Evolutionary conservation across 768 basidiomycete species (phyloP).

Genomic region (Mycena haematopus): DNA sequence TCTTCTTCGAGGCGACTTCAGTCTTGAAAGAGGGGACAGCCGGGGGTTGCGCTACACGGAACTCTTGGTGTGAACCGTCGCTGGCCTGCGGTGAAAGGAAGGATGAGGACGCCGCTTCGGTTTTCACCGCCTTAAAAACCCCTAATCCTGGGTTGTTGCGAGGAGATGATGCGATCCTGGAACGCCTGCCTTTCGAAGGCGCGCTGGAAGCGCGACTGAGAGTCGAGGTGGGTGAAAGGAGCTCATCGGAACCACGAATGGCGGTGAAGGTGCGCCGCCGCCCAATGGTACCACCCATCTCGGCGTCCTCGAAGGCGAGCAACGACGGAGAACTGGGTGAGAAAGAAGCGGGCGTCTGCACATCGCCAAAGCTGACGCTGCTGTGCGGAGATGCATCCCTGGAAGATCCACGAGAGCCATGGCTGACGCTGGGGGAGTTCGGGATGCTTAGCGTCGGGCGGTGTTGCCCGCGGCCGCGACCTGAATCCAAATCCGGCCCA

Average conservation of each 20-base stretch:
- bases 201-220: constrained; percentile 23
- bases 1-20: constrained; percentile 30
- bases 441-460: constrained; percentile 27
- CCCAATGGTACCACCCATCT: constrained; percentile 8
- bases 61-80: constrained; percentile 22
- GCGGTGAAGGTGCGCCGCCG: constrained; percentile 24
- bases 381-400: constrained; percentile 17
- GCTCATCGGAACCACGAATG: constrained; percentile 11
- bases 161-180: not conserved
- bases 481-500: constrained; percentile 16
- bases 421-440: constrained; percentile 27
- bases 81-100: constrained; percentile 16
- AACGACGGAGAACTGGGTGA: constrained; percentile 21
- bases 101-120: not conserved
- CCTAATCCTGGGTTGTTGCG: not conserved
- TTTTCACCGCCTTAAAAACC: constrained; percentile 22
- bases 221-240: not conserved
- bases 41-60: constrained; percentile 20
- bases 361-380: constrained; percentile 1
- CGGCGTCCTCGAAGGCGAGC: constrained; percentile 28
- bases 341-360: constrained; percentile 18
- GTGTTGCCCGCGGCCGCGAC: constrained; percentile 29
- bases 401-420: constrained; percentile 16
- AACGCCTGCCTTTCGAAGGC: constrained; percentile 23
- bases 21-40: constrained; percentile 16